Conservation (phyloP, 1,284 basidiomycete species). For the Inonotus obliquus region DNA sequence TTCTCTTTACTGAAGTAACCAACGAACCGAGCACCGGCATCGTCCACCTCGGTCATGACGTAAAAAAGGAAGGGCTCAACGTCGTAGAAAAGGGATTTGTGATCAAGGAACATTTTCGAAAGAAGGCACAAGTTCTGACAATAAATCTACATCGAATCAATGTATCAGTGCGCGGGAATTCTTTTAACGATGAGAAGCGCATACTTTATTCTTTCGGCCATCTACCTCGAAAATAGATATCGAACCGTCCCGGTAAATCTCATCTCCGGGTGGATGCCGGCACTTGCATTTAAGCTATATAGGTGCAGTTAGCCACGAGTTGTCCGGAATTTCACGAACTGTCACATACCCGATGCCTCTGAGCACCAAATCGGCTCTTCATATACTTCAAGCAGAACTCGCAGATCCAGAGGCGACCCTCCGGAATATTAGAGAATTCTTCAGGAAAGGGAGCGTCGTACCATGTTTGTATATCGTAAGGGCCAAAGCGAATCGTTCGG, state of each 20-base stretch:
- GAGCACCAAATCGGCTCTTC: slow-evolving; percentile 89
- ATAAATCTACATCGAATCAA: slow-evolving; percentile 65
- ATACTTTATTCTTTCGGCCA: slow-evolving; percentile 92
- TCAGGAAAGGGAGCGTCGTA: slow-evolving; percentile 99
- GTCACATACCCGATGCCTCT: slow-evolving; percentile 74
- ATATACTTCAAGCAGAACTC: slow-evolving; percentile 99
- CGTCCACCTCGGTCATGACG: slow-evolving; percentile 91
- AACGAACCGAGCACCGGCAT: slow-evolving; percentile 88
- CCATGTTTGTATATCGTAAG: slow-evolving; percentile 96
- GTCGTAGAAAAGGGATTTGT: slow-evolving; percentile 99
- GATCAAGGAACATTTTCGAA: slow-evolving; percentile 99
- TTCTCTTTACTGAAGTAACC: slow-evolving; percentile 99
- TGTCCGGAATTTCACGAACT: slow-evolving; percentile 5
- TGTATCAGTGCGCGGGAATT: neutral
- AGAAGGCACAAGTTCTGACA: slow-evolving; percentile 99
- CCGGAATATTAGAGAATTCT: slow-evolving; percentile 91
- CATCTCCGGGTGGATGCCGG: slow-evolving; percentile 94
- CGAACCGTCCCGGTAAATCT: slow-evolving; percentile 89
- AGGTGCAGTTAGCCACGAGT: slow-evolving; percentile 3
- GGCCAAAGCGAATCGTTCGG: slow-evolving; percentile 88
- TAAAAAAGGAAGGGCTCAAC: slow-evolving; percentile 99
- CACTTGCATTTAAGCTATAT: slow-evolving; percentile 89
- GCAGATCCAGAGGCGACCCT: slow-evolving; percentile 94
- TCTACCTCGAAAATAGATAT: slow-evolving; percentile 98
- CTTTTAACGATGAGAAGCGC: neutral